These are phyloP conservation scores for Tolypocladium cylindrosporum DNA, from an alignment of 2,329 filamentous ascomycete species.

Conservation along the genomic window DNA sequence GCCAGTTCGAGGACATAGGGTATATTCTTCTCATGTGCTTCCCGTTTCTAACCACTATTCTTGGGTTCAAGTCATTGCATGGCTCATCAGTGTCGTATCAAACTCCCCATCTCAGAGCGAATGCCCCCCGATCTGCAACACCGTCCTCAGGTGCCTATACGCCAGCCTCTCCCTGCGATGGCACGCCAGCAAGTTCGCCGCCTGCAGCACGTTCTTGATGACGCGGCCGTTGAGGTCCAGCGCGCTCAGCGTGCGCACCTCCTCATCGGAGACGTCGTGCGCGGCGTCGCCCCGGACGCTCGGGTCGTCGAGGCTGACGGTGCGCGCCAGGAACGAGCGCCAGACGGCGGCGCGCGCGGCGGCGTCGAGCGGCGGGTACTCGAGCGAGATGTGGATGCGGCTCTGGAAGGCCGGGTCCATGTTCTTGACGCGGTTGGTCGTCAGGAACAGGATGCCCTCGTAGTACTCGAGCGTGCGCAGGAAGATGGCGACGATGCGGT, in stretches of 20 bases:
- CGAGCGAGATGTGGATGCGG: constrained; percentile 36
- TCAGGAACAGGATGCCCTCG: constrained; percentile 37
- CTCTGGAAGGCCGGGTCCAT: constrained; percentile 38
- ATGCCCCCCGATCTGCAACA: constrained; percentile 18
- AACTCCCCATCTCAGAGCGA: constrained; percentile 3
- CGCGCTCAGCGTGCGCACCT: constrained; percentile 24
- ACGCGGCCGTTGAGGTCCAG: constrained; percentile 37
- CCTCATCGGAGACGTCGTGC: constrained; percentile 18
- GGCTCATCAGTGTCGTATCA: too few species aligned
- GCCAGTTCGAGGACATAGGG: background rate
- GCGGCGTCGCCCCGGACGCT: constrained; percentile 13
- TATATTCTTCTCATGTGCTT: too few species aligned
- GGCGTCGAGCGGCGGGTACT: constrained; percentile 31
- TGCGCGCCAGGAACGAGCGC: constrained; percentile 26
- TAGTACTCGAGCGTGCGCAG: constrained; percentile 37
- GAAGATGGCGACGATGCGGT: constrained; percentile 26
- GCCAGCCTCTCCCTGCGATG: constrained; percentile 18
- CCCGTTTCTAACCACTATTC: too few species aligned
- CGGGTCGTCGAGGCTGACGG: constrained; percentile 10
- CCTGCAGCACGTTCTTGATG: constrained; percentile 40
- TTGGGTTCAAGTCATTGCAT: too few species aligned
- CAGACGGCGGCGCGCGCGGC: constrained; percentile 27
- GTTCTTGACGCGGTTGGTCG: constrained; percentile 33
- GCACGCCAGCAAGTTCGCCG: constrained; percentile 19
- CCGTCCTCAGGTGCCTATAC: constrained; percentile 18